These are phyloP conservation scores for Eutrema yunnanense DNA, from an alignment of 345 rosid genomes.

Conservation along the genomic window DNA sequence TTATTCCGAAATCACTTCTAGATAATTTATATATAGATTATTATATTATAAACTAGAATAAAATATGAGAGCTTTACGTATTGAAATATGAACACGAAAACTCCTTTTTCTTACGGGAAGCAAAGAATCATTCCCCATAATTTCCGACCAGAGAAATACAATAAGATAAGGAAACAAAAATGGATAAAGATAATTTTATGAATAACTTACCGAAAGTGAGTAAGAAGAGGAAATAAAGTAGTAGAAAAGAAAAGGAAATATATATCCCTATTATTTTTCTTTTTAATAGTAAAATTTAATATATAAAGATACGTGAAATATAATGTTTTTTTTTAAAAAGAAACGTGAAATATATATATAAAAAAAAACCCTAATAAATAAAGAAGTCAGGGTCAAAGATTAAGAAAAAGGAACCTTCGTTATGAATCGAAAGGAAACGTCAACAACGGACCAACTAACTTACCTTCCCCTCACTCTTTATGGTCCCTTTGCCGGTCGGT, in stretches of 20 bases:
- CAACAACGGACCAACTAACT: conserved; percentile 34
- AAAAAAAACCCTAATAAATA: neutral
- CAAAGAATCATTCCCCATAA: conserved; percentile 12
- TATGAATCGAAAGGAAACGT: conserved; percentile 20
- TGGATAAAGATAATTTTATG: conserved; percentile 16
- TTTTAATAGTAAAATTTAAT: neutral
- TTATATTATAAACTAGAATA: neutral
- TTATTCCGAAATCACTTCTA: neutral
- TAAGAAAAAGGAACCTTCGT: conserved; percentile 26
- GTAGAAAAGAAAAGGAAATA: conserved; percentile 4
- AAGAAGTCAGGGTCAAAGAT: conserved; percentile 9
- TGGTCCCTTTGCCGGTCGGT: conserved; percentile 9
- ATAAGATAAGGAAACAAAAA: neutral
- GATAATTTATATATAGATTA: neutral
- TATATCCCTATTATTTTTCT: neutral
- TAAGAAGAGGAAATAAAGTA: neutral
- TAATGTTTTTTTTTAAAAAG: too few species aligned
- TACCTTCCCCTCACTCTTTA: conserved; percentile 26
- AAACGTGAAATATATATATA: neutral
- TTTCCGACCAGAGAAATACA: conserved; percentile 20
- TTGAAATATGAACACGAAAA: conserved; percentile 18
- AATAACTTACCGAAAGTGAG: conserved; percentile 27
- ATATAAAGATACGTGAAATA: too few species aligned
- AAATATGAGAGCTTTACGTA: too few species aligned
- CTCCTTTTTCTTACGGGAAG: conserved; percentile 14